phyloP scores from a whole-genome alignment of 1,139 yeast species.

The Saccharomyces hybrid region DNA sequence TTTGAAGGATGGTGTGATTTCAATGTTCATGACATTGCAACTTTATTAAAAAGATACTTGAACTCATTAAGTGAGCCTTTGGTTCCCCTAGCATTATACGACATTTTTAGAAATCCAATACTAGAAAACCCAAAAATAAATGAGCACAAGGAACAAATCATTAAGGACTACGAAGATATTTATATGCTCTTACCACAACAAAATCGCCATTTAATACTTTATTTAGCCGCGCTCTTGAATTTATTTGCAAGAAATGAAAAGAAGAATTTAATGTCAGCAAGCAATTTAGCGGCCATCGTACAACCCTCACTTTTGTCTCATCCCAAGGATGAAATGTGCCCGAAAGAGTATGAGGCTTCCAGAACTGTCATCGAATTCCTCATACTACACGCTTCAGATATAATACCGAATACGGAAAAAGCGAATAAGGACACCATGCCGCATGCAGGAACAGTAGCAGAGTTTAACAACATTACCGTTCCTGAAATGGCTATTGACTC shows the following conservation, averaged over 20 bases:
- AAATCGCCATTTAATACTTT: slow-evolving; percentile 33
- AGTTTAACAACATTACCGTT: not conserved
- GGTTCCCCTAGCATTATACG: slow-evolving; percentile 68
- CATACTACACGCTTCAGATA: slow-evolving; percentile 49
- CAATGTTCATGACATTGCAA: slow-evolving; percentile 92
- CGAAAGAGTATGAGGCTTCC: slow-evolving; percentile 79
- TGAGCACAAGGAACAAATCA: not conserved
- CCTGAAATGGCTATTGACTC: not conserved
- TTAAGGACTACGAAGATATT: not conserved
- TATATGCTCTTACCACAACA: not conserved
- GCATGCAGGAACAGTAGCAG: slow-evolving; percentile 8
- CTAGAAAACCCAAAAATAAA: slow-evolving; percentile 31
- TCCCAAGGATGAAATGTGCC: slow-evolving; percentile 81
- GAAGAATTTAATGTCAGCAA: slow-evolving; percentile 79
- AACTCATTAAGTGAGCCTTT: slow-evolving; percentile 86
- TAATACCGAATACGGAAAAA: slow-evolving; percentile 49
- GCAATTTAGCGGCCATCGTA: slow-evolving; percentile 86
- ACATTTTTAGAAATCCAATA: slow-evolving; percentile 68
- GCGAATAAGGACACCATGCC: slow-evolving; percentile 8
- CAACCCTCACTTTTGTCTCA: slow-evolving; percentile 77
- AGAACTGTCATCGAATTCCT: slow-evolving; percentile 80
- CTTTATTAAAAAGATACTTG: slow-evolving; percentile 70
- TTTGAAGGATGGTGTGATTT: slow-evolving; percentile 69
- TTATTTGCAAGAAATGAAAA: slow-evolving; percentile 69
- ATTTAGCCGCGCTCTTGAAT: slow-evolving; percentile 74